Evolutionary conservation across 2,329 filamentous ascomycete species (phyloP).

Genomic region (Ceratocystis smalleyi): DNA sequence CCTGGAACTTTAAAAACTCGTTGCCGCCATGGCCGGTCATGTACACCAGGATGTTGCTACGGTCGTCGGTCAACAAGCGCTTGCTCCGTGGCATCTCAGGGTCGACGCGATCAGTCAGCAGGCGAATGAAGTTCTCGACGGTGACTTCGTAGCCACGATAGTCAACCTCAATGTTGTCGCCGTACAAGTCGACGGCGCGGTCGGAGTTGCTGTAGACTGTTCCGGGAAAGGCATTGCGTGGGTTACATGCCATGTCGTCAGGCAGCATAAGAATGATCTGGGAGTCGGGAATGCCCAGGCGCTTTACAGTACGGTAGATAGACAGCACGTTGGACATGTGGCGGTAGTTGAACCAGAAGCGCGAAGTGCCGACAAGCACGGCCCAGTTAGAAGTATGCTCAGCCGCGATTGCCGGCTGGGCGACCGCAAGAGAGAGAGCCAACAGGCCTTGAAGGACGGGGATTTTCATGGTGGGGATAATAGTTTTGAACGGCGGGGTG

Average conservation of each 20-base stretch:
- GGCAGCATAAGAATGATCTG: slow-evolving; percentile 99
- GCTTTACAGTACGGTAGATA: slow-evolving; percentile 94
- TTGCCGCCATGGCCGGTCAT: slow-evolving; percentile 98
- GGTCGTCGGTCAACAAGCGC: slow-evolving; percentile 79
- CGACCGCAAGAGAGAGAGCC: slow-evolving; percentile 26
- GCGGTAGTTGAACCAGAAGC: slow-evolving; percentile 99
- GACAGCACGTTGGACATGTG: slow-evolving; percentile 96
- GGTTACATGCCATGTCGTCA: slow-evolving; percentile 99
- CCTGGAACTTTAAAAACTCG: slow-evolving; percentile 96
- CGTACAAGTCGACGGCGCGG: slow-evolving; percentile 86
- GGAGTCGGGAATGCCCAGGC: slow-evolving; percentile 90
- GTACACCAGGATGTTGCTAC: slow-evolving; percentile 94
- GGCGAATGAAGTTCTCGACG: slow-evolving; percentile 93
- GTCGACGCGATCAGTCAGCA: slow-evolving; percentile 85
- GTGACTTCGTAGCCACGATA: slow-evolving; percentile 97
- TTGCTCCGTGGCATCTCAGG: slow-evolving; percentile 93
- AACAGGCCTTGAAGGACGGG: slow-evolving; percentile 30
- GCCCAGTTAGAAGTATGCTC: slow-evolving; percentile 98
- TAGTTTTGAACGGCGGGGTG: not conserved
- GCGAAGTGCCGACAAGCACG: slow-evolving; percentile 92
- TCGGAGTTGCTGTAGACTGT: slow-evolving; percentile 98
- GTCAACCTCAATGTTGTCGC: slow-evolving; percentile 97
- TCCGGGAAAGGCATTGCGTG: slow-evolving; percentile 90
- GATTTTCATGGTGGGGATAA: slow-evolving; percentile 26
- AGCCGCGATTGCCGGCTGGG: slow-evolving; percentile 31